Conservation (phyloP, 495 filamentous ascomycete genomes). For the Hypoxylon fuscum region DNA sequence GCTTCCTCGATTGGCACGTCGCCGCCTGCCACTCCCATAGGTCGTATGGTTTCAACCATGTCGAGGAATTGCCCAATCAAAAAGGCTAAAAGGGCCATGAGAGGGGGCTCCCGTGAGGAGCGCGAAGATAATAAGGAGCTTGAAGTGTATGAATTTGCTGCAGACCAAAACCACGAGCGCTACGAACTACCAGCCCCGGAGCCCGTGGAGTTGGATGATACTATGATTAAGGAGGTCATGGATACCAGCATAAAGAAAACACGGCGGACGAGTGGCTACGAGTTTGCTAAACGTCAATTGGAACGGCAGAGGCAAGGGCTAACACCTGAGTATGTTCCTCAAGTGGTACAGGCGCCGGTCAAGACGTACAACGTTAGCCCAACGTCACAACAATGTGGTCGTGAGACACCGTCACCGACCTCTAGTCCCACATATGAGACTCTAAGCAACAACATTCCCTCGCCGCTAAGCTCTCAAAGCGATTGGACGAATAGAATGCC, state of each 20-base stretch:
- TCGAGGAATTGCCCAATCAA: conserved; percentile 30
- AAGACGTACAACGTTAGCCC: conserved; percentile 51
- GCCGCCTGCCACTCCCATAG: conserved; percentile 29
- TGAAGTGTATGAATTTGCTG: conserved; percentile 54
- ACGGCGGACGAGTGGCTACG: conserved; percentile 51
- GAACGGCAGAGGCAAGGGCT: conserved; percentile 55
- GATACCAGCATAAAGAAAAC: conserved; percentile 46
- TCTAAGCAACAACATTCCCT: conserved; percentile 51
- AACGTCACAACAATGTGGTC: conserved; percentile 46
- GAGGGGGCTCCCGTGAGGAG: conserved; percentile 29
- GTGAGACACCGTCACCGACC: conserved; percentile 48
- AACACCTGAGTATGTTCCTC: conserved; percentile 47
- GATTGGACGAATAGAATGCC: conserved; percentile 51
- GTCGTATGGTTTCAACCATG: conserved; percentile 34
- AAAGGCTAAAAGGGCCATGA: conserved; percentile 23
- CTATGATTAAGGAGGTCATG: conserved; percentile 46
- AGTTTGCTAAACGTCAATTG: conserved; percentile 54
- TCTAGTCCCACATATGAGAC: conserved; percentile 55
- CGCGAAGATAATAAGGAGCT: conserved; percentile 42
- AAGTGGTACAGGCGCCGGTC: conserved; percentile 29
- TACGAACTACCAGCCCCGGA: conserved; percentile 60
- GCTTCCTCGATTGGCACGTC: conserved; percentile 37
- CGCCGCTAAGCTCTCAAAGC: conserved; percentile 55
- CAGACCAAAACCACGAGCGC: conserved; percentile 57
- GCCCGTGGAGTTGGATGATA: conserved; percentile 60